Base-by-base conservation (phyloP, 2,329 filamentous ascomycete genomes). In the Aspergillus uvarum region DNA sequence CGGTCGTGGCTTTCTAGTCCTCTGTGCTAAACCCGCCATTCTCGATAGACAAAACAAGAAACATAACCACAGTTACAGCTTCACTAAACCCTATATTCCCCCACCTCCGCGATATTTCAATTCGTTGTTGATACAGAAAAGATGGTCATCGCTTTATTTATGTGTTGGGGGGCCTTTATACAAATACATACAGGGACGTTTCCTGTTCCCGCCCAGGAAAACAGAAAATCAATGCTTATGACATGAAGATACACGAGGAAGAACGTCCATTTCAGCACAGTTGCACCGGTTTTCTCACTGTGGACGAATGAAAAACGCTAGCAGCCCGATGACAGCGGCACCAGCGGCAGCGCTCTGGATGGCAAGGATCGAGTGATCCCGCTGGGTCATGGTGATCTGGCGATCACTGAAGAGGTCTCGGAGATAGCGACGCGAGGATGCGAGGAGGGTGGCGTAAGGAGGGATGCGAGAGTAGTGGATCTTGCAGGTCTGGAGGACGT, bases 281-380 rank as follows among this genome's bases (percentile, higher is more conserved):
- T 32, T 35, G 32, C 32, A 16, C 12, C 32, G 1, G 14, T 44
- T 6, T 8, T 19, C 47, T 70, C 64, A 80, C 60, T 81, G 74
- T 51, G 81, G 72, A 22, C 83, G 65, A 48, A 85, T 69, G 47
- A 87, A 64, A 5, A 81, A 80, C 55, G 89, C 67, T 44, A 84
- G 49, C 51, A 80, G 74, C 38, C 82, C 83, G 55, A 83, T 83
- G 16, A 89, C 65, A 0, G 82, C 81, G 11, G 87, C 89, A n/a
- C 90, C 89, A 0, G 85, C 83, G 29, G 85, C 81, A 7, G 84
- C 86, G 57, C 89, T 85, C 74, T 92, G 85, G 38, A 91, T 76
- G 52, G 85, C 87, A 65, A 90, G 78, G n/a, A 88, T 75, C 2
- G 89, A 91, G 32, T 89, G 77, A 68, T 93, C 89, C 55, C 85